Conservation (phyloP, 1,284 basidiomycete species). For the Cutaneotrichosporon sp. region DNA sequence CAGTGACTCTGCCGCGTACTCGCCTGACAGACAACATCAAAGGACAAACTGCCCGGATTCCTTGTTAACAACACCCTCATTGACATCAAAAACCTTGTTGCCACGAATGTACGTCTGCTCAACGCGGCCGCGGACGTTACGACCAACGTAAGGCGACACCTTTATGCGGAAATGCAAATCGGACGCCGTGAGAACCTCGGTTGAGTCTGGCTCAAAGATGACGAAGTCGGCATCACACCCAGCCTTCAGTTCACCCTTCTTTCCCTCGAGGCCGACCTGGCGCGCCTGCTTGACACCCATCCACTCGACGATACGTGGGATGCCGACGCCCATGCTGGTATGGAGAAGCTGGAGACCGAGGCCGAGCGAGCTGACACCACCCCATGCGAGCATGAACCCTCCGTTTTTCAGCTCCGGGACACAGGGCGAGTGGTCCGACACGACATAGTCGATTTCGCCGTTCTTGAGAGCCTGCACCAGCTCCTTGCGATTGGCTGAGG, state of each 20-base stretch:
- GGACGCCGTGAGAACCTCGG: constrained; percentile 26
- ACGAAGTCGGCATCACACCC: constrained; percentile 81
- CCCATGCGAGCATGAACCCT: constrained; percentile 86
- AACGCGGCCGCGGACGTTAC: constrained; percentile 64
- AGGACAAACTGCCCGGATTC: neutral
- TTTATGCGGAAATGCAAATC: constrained; percentile 84
- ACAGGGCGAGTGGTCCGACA: constrained; percentile 92
- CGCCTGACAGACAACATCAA: no score
- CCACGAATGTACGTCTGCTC: constrained; percentile 73
- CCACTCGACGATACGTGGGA: constrained; percentile 69
- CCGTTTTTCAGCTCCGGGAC: constrained; percentile 71
- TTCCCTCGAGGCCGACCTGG: constrained; percentile 64
- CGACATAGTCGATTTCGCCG: constrained; percentile 80
- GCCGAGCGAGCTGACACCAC: constrained; percentile 82
- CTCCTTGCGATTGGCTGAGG: constrained; percentile 61
- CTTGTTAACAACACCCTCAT: constrained; percentile 9
- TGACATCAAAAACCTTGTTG: constrained; percentile 58
- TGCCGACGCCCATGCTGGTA: constrained; percentile 61
- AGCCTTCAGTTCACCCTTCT: constrained; percentile 65
- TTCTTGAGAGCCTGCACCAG: constrained; percentile 75
- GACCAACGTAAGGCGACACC: constrained; percentile 77
- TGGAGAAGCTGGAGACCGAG: constrained; percentile 78
- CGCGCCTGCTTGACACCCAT: constrained; percentile 64
- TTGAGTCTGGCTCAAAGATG: constrained; percentile 70
- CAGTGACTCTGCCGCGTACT: no score